Evolutionary conservation across 768 basidiomycete genomes (phyloP).

Genomic region (Asterophora parasitica): DNA sequence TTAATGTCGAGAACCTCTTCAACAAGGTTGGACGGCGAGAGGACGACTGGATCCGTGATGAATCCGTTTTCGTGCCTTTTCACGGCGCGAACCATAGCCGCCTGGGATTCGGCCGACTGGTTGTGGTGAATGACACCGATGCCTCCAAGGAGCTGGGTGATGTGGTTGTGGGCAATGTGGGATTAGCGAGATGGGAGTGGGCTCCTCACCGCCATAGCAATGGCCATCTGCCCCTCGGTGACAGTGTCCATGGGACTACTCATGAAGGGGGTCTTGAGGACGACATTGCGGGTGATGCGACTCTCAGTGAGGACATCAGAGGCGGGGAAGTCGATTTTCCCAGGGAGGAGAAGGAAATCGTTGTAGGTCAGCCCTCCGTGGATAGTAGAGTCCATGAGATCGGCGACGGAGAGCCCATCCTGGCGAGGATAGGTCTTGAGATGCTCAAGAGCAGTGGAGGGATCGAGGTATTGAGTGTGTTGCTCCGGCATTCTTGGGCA

Average conservation of each 20-base stretch:
- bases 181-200: constrained; percentile 7
- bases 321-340: constrained; percentile 92
- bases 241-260: constrained; percentile 99
- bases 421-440: constrained; percentile 62
- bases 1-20: constrained; percentile 94
- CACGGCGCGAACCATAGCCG: constrained; percentile 95
- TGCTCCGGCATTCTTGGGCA: constrained; percentile 17
- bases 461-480: constrained; percentile 45
- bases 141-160: constrained; percentile 75
- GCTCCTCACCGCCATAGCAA: constrained; percentile 77
- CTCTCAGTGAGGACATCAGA: constrained; percentile 78
- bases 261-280: constrained; percentile 92
- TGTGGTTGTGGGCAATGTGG: constrained; percentile 15
- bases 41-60: constrained; percentile 90
- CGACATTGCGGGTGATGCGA: constrained; percentile 85
- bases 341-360: constrained; percentile 91
- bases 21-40: constrained; percentile 72
- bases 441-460: constrained; percentile 68
- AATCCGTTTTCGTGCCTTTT: constrained; percentile 99
- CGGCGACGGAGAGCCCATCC: constrained; percentile 81
- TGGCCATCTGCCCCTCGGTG: constrained; percentile 92
- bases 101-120: constrained; percentile 77
- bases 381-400: constrained; percentile 83
- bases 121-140: constrained; percentile 99
- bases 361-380: constrained; percentile 97